Evolutionary conservation across 306 rosid species (phyloP), one percentile per base, ranked within the genome.

Genomic region (Luffa acutangula): DNA sequence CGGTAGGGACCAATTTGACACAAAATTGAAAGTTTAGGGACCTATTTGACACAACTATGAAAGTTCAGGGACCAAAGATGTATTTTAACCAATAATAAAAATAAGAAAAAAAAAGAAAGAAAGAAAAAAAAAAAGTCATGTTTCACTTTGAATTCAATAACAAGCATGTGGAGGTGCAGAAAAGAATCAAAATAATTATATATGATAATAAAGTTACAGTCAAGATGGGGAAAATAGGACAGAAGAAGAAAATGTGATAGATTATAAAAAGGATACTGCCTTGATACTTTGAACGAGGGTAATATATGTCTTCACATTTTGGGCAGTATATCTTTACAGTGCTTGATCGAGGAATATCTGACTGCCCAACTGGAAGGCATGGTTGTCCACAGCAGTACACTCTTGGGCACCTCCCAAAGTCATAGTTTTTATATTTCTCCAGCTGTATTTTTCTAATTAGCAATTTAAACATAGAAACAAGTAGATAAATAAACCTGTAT

Each of bases 381-480:
- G 97, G 98, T 86, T 94, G 98, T 80, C 98, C 98, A 69, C 93
- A 91, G 87, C 98, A 94, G 82, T 92, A 94, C 80, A 94, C 98
- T 86, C 97, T 85, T 14, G 98, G 98, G 89, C 98, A 94, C 86
- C 98, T 88, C 71, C 98, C 98, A 80, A 94, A 94, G 78, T 94
- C 98, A 63, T 94, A 92, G 84, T 88, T 94, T 85, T 94, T 94
- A 85, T 88, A 94, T 84, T 94, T 94, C 88, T 94, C 98, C 83
- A 92, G 84, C 98, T 94, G 89, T 34, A 67, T 36, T 78, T 81
- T 66, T 14, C 69, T 75, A 21, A 17, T 54, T 37, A 57, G 69
- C 31, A 53, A n/a, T 59, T 58, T 77, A 77, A 77, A 56, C 57
- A 77, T 2, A 20, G 72, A 82, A 43, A 2, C n/a, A 58, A 77